Evolutionary conservation across 1,284 basidiomycete genomes (phyloP), one percentile per base, ranked within the genome.

Genomic region (Cutaneotrichosporon mucoides): DNA sequence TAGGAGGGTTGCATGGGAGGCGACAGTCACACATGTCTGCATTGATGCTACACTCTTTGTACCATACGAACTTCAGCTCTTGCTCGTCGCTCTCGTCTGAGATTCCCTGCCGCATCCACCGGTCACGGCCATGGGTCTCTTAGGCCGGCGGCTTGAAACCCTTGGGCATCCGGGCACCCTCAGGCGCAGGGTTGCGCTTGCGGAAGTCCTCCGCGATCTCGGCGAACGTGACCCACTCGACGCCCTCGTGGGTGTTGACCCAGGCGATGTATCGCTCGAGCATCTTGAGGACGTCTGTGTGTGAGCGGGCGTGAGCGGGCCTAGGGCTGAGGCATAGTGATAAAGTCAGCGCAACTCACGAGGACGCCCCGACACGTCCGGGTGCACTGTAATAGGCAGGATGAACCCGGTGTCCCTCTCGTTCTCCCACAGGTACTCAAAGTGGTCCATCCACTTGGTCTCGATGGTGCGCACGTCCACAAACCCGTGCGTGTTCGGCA

Each of bases 251-350:
- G 2, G 82, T 84, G 69, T 88, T 88, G 55, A 89, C 81, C 86
- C 87, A 89, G 66, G 87, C 84, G 66, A 90, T 88, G 73, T 89
- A 88, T 48, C 86, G 82, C 71, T 89, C 86, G 82, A 90, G 83
- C 85, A 89, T 89, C 55, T 88, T 79, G 7, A 88, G 77, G 15
- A 89, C 86, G 73, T 83, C 75, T 72, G 56, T 12, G 10, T 37
- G 52, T 56, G 16, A 59, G 61, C 54, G 24, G 24, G 24, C 24
- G 24, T 24, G 24, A 24, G 24, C 24, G 24, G 24, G 24, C 24
- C 24, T 24, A 24, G 24, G 24, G 24, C 24, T 24, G 24, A 24
- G 24, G 24, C 24, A 24, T 24, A 24, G 24, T 24, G 24, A 24
- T 24, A 24, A 24, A 24, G 24, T 24, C 24, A 24, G 24, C 24